These are phyloP conservation scores for Mallotus repandus DNA, from an alignment of 441 rosid species.

Conservation along the genomic window DNA sequence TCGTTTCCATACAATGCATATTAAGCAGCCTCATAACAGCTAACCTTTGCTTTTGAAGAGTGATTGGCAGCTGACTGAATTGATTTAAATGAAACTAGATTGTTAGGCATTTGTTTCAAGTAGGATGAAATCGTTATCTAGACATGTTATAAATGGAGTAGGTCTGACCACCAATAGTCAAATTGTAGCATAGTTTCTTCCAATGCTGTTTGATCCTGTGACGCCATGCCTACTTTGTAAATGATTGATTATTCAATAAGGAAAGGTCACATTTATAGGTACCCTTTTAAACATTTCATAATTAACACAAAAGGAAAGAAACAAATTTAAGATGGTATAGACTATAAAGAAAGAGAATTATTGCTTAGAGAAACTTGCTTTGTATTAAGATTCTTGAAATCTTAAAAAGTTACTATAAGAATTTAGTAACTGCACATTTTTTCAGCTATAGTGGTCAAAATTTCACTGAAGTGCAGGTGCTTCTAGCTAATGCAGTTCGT, in stretches of 20 bases:
- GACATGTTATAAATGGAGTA: background rate
- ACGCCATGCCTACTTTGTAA: background rate
- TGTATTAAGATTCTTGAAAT: background rate
- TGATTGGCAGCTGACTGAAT: background rate
- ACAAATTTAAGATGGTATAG: background rate
- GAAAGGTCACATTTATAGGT: background rate
- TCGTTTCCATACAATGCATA: background rate
- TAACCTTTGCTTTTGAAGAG: constrained; percentile 3
- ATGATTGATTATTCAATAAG: background rate
- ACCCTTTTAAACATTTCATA: background rate
- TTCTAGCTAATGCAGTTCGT: background rate
- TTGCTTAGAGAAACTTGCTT: background rate
- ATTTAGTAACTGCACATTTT: background rate
- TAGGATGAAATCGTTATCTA: background rate
- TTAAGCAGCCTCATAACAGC: background rate
- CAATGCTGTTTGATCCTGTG: background rate
- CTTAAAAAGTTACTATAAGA: background rate
- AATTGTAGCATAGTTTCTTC: background rate
- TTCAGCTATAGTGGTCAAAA: background rate
- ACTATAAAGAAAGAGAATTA: background rate
- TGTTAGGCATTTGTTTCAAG: background rate
- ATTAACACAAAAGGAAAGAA: background rate
- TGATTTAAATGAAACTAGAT: background rate
- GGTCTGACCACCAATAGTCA: background rate
- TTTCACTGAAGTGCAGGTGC: background rate